Evolutionary conservation across 805 yeast genomes (phyloP).

Genomic region (Komagataella pseudopastoris): DNA sequence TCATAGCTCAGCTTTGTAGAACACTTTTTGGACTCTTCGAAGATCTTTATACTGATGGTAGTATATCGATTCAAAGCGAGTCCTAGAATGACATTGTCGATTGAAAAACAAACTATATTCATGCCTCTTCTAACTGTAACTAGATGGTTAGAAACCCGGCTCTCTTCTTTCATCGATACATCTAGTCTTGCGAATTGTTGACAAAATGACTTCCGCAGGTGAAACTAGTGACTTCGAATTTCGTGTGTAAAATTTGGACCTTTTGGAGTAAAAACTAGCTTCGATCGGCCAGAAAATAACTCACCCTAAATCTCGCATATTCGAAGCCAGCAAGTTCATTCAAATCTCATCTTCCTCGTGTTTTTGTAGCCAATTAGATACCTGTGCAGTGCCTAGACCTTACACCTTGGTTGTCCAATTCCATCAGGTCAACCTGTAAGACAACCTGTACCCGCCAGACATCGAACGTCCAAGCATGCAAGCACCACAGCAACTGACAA

Average conservation of each 20-base stretch:
- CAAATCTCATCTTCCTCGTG: background rate
- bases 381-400: background rate
- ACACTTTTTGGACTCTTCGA: slow-evolving; percentile 20
- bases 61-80: slow-evolving; percentile 25
- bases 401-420: background rate
- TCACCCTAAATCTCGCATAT: background rate
- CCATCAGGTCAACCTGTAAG: background rate
- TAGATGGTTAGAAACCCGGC: background rate
- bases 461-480: background rate
- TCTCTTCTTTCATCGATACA: background rate
- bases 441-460: background rate
- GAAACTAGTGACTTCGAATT: background rate
- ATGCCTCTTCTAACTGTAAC: background rate
- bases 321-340: background rate
- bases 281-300: background rate
- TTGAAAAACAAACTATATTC: slow-evolving; percentile 4
- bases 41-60: slow-evolving; percentile 21
- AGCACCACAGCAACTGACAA: background rate
- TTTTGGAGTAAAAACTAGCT: background rate
- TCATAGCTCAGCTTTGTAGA: background rate
- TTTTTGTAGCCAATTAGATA: background rate
- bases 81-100: slow-evolving; percentile 11
- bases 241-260: background rate
- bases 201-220: background rate
- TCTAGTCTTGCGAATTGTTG: background rate